Conservation (phyloP, 257 asterid species). For the Phtheirospermum japonicum region DNA sequence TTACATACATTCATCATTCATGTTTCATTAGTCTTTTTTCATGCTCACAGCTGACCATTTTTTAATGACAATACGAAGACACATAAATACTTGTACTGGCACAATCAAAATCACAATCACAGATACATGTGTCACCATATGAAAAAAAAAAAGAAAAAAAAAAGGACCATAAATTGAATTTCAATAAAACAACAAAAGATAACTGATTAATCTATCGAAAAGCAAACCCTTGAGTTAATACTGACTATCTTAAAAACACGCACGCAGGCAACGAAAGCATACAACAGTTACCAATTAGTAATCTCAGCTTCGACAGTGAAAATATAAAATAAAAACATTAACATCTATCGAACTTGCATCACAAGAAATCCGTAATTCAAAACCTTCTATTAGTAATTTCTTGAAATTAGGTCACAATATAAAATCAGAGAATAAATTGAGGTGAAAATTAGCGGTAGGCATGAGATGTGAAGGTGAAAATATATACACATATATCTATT, state of each 20-base stretch:
- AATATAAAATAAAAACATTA: background rate
- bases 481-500: background rate
- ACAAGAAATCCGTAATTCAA: conserved; percentile 25
- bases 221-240: background rate
- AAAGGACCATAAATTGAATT: conserved; percentile 7
- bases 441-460: background rate
- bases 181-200: background rate
- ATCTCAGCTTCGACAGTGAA: conserved; percentile 1
- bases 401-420: background rate
- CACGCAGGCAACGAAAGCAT: conserved; percentile 5
- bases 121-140: background rate
- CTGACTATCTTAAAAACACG: background rate
- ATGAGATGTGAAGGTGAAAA: background rate
- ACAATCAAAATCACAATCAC: background rate
- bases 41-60: background rate
- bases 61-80: background rate
- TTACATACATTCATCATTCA: background rate
- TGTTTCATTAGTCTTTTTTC: background rate
- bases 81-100: background rate
- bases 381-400: conserved; percentile 4
- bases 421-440: background rate
- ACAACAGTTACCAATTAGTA: conserved; percentile 12
- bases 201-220: background rate
- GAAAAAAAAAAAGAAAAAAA: no score
- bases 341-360: conserved; percentile 19